Evolutionary conservation across 202 grass and related monocot species (phyloP).

Genomic region (Zizania palustris): DNA sequence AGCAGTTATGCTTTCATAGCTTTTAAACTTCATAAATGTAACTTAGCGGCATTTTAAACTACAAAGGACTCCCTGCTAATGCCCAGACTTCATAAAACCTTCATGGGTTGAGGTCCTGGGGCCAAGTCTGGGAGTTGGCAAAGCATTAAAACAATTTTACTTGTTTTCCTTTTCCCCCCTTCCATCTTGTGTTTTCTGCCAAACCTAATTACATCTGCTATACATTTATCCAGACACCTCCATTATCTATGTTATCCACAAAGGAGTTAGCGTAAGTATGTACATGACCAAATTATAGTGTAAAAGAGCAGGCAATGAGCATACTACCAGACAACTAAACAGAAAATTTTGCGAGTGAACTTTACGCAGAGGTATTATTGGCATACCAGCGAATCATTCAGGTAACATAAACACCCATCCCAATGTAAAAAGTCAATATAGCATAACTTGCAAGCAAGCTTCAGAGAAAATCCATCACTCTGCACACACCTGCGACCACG

Average conservation of each 20-base stretch:
- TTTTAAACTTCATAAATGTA: background rate
- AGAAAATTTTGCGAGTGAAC: conserved; percentile 3
- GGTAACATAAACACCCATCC: background rate
- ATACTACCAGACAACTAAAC: background rate
- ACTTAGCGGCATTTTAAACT: background rate
- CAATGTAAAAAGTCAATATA: background rate
- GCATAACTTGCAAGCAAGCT: background rate
- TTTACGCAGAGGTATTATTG: background rate
- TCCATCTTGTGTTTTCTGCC: background rate
- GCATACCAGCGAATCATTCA: conserved; percentile 10
- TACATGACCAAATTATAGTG: background rate
- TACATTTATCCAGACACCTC: background rate
- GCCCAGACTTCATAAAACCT: background rate
- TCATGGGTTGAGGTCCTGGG: background rate
- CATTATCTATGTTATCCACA: background rate
- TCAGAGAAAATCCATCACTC: background rate
- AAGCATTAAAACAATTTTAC: background rate
- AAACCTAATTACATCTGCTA: background rate
- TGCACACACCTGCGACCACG: conserved; percentile 44
- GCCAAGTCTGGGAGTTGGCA: background rate
- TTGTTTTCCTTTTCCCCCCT: background rate
- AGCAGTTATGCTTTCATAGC: background rate
- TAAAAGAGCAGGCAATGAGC: conserved; percentile 22
- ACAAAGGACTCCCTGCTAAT: background rate
- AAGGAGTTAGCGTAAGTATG: background rate